These are phyloP conservation scores for Astragalus glycyphyllos DNA, from an alignment of 306 rosid species.

Conservation along the genomic window DNA sequence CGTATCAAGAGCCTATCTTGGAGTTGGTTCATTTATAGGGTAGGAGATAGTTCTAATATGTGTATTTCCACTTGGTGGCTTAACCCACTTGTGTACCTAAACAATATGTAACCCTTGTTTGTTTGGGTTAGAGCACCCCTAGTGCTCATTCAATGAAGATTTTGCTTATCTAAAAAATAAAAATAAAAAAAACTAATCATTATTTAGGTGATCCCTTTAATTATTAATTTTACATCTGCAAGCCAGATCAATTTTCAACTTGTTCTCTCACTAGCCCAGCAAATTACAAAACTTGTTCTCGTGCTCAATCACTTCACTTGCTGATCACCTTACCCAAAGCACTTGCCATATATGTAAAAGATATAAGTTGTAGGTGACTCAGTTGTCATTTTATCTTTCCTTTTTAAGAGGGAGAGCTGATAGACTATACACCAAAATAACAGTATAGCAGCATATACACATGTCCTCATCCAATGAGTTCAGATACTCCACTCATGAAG, in stretches of 20 bases:
- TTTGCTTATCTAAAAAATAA: too few relatives aligned
- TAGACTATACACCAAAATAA: neutral
- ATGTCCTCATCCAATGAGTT: neutral
- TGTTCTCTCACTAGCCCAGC: neutral
- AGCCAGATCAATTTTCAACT: constrained; percentile 8
- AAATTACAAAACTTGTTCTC: neutral
- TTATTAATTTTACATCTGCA: neutral
- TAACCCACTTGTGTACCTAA: too few relatives aligned
- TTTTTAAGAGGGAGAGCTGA: neutral
- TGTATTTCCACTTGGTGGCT: too few relatives aligned
- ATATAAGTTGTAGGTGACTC: constrained; percentile 11
- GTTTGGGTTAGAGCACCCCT: too few relatives aligned
- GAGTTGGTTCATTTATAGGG: too few relatives aligned
- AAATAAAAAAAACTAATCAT: too few relatives aligned
- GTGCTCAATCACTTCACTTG: neutral
- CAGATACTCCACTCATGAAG: constrained; percentile 17
- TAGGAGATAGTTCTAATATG: too few relatives aligned
- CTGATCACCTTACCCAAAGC: neutral
- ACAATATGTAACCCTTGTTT: too few relatives aligned
- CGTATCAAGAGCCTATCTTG: too few relatives aligned
- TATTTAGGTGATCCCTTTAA: neutral
- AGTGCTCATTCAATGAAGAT: too few relatives aligned
- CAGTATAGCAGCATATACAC: constrained; percentile 5
- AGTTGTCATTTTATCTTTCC: neutral
- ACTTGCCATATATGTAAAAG: neutral